Conservation (phyloP, 2,329 filamentous ascomycete genomes). For the Fusarium scirpi region DNA sequence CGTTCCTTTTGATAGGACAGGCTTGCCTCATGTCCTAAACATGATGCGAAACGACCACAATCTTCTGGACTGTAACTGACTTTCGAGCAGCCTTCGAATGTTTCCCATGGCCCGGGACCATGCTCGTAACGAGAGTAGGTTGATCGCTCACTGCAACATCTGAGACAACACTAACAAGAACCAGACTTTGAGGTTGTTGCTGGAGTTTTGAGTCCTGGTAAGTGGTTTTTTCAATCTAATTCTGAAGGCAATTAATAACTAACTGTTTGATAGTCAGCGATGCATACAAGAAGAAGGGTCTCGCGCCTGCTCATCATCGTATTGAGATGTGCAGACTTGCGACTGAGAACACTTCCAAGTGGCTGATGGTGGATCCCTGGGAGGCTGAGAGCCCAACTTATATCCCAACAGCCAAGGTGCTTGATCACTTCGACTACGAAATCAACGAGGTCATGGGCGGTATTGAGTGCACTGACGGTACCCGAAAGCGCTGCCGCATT, state of each 20-base stretch:
- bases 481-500: conserved; percentile 75
- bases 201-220: conserved; percentile 64
- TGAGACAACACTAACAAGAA: conserved; percentile 11
- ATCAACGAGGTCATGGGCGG: conserved; percentile 85
- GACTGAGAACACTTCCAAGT: conserved; percentile 77
- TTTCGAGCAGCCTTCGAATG: conserved; percentile 56
- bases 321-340: conserved; percentile 85
- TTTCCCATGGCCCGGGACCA: conserved; percentile 89
- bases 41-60: neutral
- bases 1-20: neutral
- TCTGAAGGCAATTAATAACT: neutral
- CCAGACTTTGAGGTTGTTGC: conserved; percentile 82
- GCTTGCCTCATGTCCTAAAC: too few relatives aligned
- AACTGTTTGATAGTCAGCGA: conserved; percentile 47
- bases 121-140: conserved; percentile 62
- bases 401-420: conserved; percentile 86
- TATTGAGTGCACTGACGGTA: conserved; percentile 75
- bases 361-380: conserved; percentile 88
- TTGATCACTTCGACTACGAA: conserved; percentile 92
- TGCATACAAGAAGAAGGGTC: conserved; percentile 54
- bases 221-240: conserved; percentile 23
- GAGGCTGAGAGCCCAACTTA: conserved; percentile 86
- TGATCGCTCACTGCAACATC: neutral
- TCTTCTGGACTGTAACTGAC: conserved; percentile 7
- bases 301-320: conserved; percentile 55